Evolutionary conservation across 495 filamentous ascomycete genomes (phyloP), one percentile per base, ranked within the genome.

Genomic region (Cudoniella acicularis): DNA sequence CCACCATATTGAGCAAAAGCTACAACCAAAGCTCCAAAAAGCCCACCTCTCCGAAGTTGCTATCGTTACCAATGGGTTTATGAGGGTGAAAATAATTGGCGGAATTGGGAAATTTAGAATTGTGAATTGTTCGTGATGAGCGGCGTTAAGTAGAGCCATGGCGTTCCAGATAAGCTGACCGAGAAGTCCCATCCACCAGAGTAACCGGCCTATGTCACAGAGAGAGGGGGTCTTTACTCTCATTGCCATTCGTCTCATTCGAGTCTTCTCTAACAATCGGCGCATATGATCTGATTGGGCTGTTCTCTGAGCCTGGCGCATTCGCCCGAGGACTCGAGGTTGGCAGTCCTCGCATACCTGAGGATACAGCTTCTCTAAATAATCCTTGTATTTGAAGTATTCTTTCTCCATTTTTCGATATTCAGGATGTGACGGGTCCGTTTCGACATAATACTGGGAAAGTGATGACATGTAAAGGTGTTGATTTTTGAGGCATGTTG

Each of bases 281-380:
- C 87, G 72, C 25, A 94, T 72, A 64, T 89, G 78, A 68, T 94
- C 89, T 20, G 90, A 83, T 69, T 91, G 89, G 10, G 90, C 91
- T 41, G 84, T 86, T 70, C 93, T 93, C 0, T 78, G 83, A 2
- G 90, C 81, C 58, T 82, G 73, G 30, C 82, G 75, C 21, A 96
- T 84, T 57, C 83, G 81, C 54, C 78, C 69, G 42, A 79, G 77
- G 18, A 90, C 90, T 27, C 69, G 76, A 6, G 86, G 84, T 59
- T 87, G 84, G 69, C 92, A 96, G 17, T 82, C 74, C 51, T 78
- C 81, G 75, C 92, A 96, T 25, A 95, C 83, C 65, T 92, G 90
- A 10, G 92, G 92, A 70, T 94, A 96, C 49, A 83, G 79, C 59
- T 84, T 75, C 71, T 95, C 90, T 41, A 94, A 75, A 30, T 80